A percentile compares a stretch with the other conserved stretches of the same genome.
These are phyloP conservation scores for Cucurbitaria berberidis DNA, from an alignment of 2,329 filamentous ascomycete genomes.

Conservation along the genomic window DNA sequence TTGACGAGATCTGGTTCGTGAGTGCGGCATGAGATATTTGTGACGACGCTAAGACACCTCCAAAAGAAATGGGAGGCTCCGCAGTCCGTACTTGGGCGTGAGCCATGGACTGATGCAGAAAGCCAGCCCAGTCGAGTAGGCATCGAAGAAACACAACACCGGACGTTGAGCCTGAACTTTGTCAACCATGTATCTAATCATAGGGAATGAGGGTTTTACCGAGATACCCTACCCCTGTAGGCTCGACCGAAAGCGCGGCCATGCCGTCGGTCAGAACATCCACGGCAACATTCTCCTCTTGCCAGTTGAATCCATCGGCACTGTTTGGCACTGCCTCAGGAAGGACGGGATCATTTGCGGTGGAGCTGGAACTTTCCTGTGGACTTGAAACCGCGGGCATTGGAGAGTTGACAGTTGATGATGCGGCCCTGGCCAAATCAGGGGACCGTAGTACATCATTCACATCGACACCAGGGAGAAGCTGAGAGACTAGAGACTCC, in stretches of 20 bases:
- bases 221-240: slow-evolving; percentile 34
- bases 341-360: slow-evolving; percentile 21
- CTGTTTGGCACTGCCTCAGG: slow-evolving; percentile 32
- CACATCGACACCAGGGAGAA: slow-evolving; percentile 28
- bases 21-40: slow-evolving; percentile 32
- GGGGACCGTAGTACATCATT: slow-evolving; percentile 27
- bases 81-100: slow-evolving; percentile 11
- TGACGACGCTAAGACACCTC: slow-evolving; percentile 23
- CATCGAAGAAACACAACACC: slow-evolving; percentile 34
- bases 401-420: slow-evolving; percentile 6
- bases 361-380: slow-evolving; percentile 14
- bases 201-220: slow-evolving; percentile 7
- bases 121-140: slow-evolving; percentile 34
- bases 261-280: slow-evolving; percentile 34
- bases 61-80: slow-evolving; percentile 19
- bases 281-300: slow-evolving; percentile 27
- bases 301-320: slow-evolving; percentile 35
- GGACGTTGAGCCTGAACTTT: slow-evolving; percentile 26
- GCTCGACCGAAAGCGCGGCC: slow-evolving; percentile 35
- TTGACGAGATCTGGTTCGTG: slow-evolving; percentile 26
- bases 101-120: slow-evolving; percentile 29
- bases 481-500: slow-evolving; percentile 25
- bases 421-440: slow-evolving; percentile 11
- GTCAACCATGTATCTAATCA: slow-evolving; percentile 1
- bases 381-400: slow-evolving; percentile 20